Evolutionary conservation across 169 alveolate species (phyloP).

Genomic region (Hammondia hammondi): DNA sequence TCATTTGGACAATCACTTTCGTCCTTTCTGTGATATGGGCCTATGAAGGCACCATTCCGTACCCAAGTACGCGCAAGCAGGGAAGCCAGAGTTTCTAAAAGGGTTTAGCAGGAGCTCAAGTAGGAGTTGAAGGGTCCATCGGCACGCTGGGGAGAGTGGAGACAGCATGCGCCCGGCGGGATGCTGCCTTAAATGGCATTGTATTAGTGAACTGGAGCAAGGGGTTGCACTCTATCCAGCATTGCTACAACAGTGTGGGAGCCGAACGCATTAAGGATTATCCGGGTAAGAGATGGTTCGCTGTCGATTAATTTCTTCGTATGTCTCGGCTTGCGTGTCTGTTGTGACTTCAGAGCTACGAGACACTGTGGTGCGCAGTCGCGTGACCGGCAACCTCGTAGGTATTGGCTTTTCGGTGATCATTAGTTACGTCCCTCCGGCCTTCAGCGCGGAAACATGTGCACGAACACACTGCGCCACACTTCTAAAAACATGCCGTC

Average conservation of each 20-base stretch:
- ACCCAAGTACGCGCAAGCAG: not conserved
- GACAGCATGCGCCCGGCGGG: no score
- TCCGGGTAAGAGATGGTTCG: no score
- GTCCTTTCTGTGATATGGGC: slow-evolving; percentile 12
- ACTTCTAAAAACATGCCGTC: slow-evolving; percentile 26
- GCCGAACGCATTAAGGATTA: no score
- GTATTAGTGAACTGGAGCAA: no score
- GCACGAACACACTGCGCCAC: slow-evolving; percentile 42
- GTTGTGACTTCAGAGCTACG: not conserved
- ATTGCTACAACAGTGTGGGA: no score
- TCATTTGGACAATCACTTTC: slow-evolving; percentile 42
- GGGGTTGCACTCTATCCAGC: no score
- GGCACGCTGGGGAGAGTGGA: no score
- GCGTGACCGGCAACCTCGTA: slow-evolving; percentile 18
- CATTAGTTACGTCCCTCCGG: not conserved
- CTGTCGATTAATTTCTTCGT: not conserved
- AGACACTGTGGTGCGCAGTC: slow-evolving; percentile 44
- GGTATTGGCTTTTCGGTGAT: slow-evolving; percentile 11
- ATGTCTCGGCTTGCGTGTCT: not conserved
- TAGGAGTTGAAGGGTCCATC: no score
- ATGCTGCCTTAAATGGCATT: no score
- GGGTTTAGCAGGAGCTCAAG: no score
- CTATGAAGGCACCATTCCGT: slow-evolving; percentile 16
- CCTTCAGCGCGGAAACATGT: slow-evolving; percentile 19
- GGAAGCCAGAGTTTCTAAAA: no score